Evolutionary conservation across 371 early-diverging fungal genomes (phyloP), one percentile per base, ranked within the genome.

Genomic region (Parasitella parasitica): DNA sequence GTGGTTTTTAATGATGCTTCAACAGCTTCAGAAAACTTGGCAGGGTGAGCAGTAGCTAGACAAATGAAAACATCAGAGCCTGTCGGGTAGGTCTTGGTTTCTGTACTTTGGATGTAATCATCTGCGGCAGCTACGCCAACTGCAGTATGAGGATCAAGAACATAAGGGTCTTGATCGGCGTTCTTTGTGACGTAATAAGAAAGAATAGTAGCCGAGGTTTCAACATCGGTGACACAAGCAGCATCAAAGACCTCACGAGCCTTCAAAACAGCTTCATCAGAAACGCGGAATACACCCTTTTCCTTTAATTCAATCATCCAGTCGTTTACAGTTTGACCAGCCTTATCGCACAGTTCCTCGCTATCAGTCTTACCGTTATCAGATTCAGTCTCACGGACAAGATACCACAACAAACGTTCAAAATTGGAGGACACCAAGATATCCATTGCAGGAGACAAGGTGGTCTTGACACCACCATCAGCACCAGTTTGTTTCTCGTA

Each of bases 401-500:
- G 80, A 67, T 95, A 94, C 93, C 94, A 96, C 59, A 95, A 75
- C 60, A 95, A 76, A 64, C 98, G 93, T 80, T 98, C 98, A 88
- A 98, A 98, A 82, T 98, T 98, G 68, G 93, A 92, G 49, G 91
- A 90, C 30, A 97, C 90, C 35, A 93, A 82, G 63, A 98, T 98
- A 69, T 98, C 98, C 98, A 97, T 95, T 41, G 98, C 97, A 22
- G 98, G 98, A n/a, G 91, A 90, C 18, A 91, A 83, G 0, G 97
- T 97, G 56, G 87, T 89, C 57, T 86, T 73, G 16, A 94, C 96
- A 52, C 74, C 76, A 57, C 81, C 85, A 46, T 83, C 88, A 12
- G 68, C 74, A 24, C 76, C 78, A 7, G 80, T 76, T 37, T 75
- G 76, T 81, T 89, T 91, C 66, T 85, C 88, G 70, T 97, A 98